Percentiles rank a stretch among this genome's conserved stretches.
These are phyloP conservation scores for Suhomyces wounanorum DNA, from an alignment of 1,139 yeast genomes.

Conservation along the genomic window DNA sequence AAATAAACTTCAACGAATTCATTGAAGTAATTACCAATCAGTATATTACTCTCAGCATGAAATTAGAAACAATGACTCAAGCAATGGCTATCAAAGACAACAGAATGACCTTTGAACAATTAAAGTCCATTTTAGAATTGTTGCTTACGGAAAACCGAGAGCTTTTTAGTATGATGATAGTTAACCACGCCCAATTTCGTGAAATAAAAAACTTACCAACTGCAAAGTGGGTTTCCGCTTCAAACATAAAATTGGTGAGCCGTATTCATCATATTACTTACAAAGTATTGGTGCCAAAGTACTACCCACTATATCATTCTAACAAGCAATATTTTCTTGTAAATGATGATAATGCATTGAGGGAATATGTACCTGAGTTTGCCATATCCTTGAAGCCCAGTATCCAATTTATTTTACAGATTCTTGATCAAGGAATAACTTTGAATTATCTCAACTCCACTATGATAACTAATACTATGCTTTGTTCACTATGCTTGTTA, in stretches of 20 bases:
- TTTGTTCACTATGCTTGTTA: neutral
- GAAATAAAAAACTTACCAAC: neutral
- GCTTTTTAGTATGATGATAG: conserved; percentile 2
- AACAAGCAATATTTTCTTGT: neutral
- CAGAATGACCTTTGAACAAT: neutral
- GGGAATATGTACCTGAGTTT: neutral
- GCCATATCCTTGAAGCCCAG: neutral
- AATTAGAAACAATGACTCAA: neutral
- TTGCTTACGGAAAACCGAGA: neutral
- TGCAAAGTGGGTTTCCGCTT: neutral
- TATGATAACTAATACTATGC: conserved; percentile 10
- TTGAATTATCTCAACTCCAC: conserved; percentile 15
- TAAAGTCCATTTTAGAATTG: neutral
- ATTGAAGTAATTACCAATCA: neutral
- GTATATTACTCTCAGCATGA: neutral
- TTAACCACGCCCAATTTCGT: conserved; percentile 2
- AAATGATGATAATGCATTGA: neutral
- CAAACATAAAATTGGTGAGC: neutral
- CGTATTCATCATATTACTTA: neutral
- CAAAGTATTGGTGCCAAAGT: conserved; percentile 5
- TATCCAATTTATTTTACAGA: conserved; percentile 23
- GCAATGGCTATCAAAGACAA: neutral
- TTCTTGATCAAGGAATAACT: conserved; percentile 29
- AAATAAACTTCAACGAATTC: neutral
- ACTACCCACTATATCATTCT: neutral